Conservation (phyloP, 2,329 filamentous ascomycete species). For the Sporothrix humicola region DNA sequence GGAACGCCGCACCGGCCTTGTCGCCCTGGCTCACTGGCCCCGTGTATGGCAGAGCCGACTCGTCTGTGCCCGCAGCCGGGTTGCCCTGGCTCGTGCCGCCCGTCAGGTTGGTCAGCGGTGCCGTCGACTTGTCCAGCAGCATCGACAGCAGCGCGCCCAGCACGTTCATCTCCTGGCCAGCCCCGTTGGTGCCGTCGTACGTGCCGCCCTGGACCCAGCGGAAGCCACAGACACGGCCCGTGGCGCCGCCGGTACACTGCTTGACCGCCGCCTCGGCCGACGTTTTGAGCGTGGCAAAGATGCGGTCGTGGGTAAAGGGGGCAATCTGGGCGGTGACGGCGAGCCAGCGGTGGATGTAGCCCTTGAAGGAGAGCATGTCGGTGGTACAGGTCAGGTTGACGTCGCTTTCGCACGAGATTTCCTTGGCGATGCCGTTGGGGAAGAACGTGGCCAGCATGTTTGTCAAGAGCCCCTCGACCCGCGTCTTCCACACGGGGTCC, state of each 20-base stretch:
- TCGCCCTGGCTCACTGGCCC: slow-evolving; percentile 44
- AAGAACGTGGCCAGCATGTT: slow-evolving; percentile 54
- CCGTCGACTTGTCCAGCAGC: slow-evolving; percentile 45
- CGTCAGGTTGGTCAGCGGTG: slow-evolving; percentile 50
- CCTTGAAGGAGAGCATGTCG: slow-evolving; percentile 66
- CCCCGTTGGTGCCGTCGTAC: slow-evolving; percentile 58
- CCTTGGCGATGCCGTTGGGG: slow-evolving; percentile 54
- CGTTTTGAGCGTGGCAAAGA: slow-evolving; percentile 53
- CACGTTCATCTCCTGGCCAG: slow-evolving; percentile 62
- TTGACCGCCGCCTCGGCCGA: slow-evolving; percentile 57
- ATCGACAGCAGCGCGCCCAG: slow-evolving; percentile 57
- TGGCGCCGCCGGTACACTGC: slow-evolving; percentile 54
- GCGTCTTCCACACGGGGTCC: slow-evolving; percentile 49
- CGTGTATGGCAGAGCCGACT: neutral
- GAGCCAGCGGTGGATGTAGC: slow-evolving; percentile 60
- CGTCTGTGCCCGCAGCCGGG: slow-evolving; percentile 48
- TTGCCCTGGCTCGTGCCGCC: slow-evolving; percentile 59
- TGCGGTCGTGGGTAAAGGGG: slow-evolving; percentile 52
- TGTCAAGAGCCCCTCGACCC: slow-evolving; percentile 55
- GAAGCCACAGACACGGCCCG: slow-evolving; percentile 56
- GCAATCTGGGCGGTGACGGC: slow-evolving; percentile 56
- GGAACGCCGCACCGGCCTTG: slow-evolving; percentile 48
- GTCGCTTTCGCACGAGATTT: slow-evolving; percentile 59
- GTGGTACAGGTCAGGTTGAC: slow-evolving; percentile 55
- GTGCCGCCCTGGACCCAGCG: slow-evolving; percentile 54